A percentile compares a stretch with the other conserved stretches of the same genome.
phyloP scores from a whole-genome alignment of 202 grass and related monocot species.

The Tripidium arundinaceum region DNA sequence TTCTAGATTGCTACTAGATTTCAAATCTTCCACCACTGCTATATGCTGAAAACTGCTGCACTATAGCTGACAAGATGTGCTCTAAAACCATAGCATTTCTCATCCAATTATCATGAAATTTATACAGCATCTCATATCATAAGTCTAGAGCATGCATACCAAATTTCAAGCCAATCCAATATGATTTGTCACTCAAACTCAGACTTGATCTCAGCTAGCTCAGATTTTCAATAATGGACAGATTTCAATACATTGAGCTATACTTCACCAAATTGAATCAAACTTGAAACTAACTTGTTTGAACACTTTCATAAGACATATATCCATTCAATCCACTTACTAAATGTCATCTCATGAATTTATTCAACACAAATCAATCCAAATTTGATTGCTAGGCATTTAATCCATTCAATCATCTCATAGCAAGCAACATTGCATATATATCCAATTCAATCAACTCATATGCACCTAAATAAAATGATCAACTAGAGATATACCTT shows the following conservation, averaged over 20 bases:
- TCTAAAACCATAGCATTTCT: too few relatives aligned
- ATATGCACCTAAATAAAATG: neutral
- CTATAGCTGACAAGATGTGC: too few relatives aligned
- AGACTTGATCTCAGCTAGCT: too few relatives aligned
- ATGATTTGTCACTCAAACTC: too few relatives aligned
- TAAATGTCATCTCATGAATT: neutral
- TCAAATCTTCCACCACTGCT: too few relatives aligned
- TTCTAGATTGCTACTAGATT: too few relatives aligned
- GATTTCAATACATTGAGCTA: neutral
- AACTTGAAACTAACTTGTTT: neutral
- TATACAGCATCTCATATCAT: too few relatives aligned
- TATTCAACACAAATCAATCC: neutral
- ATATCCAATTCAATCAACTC: neutral
- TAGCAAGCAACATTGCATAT: neutral
- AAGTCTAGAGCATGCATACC: too few relatives aligned
- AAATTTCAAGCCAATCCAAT: too few relatives aligned
- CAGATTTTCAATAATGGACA: neutral
- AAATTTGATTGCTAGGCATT: neutral
- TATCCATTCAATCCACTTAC: neutral
- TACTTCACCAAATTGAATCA: neutral
- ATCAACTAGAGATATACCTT: too few relatives aligned
- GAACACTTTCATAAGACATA: neutral
- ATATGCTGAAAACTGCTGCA: too few relatives aligned
- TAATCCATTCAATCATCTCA: neutral
- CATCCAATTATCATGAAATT: too few relatives aligned